Percentiles rank a stretch among this genome's conserved stretches.
Conservation (phyloP, 257 asterid genomes). For the Solanum ahanhuiri region DNA sequence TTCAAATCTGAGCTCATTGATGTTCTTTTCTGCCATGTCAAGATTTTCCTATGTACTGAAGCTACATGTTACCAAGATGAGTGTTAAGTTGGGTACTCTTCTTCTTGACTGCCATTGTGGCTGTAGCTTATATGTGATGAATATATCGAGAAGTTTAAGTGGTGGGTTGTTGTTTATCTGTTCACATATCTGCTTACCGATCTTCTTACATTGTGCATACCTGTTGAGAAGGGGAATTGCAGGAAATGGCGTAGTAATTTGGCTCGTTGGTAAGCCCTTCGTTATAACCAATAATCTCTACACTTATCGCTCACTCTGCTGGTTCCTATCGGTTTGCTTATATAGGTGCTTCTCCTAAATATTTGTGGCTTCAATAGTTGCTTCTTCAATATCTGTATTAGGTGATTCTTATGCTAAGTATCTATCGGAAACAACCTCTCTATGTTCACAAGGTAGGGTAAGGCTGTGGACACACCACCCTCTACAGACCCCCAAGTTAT, state of each 20-base stretch:
- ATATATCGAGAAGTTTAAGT: conserved; percentile 20
- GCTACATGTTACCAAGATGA: conserved; percentile 32
- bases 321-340: too few species aligned
- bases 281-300: too few species aligned
- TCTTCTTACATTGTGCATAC: conserved; percentile 22
- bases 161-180: conserved; percentile 34
- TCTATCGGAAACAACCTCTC: too few species aligned
- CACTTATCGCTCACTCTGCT: too few species aligned
- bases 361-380: too few species aligned
- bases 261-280: too few species aligned
- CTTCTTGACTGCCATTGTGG: conserved; percentile 38
- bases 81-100: conserved; percentile 14
- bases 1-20: background rate
- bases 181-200: conserved; percentile 49
- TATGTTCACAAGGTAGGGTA: too few species aligned
- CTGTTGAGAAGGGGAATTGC: background rate
- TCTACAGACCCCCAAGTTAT: too few species aligned
- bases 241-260: background rate
- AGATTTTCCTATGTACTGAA: background rate
- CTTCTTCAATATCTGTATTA: too few species aligned
- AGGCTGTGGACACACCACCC: too few species aligned
- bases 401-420: too few species aligned
- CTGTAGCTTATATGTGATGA: conserved; percentile 25
- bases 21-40: background rate
- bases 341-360: too few species aligned